Conservation (phyloP, 2,329 filamentous ascomycete species). For the Fusarium mangiferae region DNA sequence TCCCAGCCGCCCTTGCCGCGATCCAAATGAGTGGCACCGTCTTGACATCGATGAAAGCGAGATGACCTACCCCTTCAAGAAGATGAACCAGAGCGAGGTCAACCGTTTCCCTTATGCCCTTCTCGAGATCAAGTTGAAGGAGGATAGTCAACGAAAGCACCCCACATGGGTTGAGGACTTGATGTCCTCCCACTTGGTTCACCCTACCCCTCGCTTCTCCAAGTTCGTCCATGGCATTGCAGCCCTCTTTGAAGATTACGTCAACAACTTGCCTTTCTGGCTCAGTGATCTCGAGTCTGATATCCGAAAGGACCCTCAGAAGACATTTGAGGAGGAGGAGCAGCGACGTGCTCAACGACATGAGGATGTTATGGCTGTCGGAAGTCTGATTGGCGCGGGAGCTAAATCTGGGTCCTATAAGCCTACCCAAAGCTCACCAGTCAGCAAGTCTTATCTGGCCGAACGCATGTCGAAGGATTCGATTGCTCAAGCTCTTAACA, state of each 20-base stretch:
- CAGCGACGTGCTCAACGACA: slow-evolving; percentile 82
- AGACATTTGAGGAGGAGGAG: slow-evolving; percentile 91
- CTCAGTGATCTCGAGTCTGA: slow-evolving; percentile 90
- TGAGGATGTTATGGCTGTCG: slow-evolving; percentile 89
- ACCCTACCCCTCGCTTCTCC: slow-evolving; percentile 89
- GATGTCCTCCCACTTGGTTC: slow-evolving; percentile 91
- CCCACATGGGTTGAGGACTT: slow-evolving; percentile 91
- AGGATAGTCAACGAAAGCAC: slow-evolving; percentile 72
- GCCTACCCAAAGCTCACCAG: slow-evolving; percentile 71
- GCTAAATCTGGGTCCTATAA: slow-evolving; percentile 64
- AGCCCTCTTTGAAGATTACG: slow-evolving; percentile 91
- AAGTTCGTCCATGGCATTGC: slow-evolving; percentile 97
- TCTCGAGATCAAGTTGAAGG: slow-evolving; percentile 90
- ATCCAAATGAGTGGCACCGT: slow-evolving; percentile 90
- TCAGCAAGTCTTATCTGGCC: slow-evolving; percentile 72
- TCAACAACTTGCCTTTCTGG: slow-evolving; percentile 98
- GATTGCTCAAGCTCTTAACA: slow-evolving; percentile 44
- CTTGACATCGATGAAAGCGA: slow-evolving; percentile 84
- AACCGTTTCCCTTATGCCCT: slow-evolving; percentile 90
- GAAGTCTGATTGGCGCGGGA: slow-evolving; percentile 82
- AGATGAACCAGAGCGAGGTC: slow-evolving; percentile 90
- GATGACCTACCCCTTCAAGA: slow-evolving; percentile 88
- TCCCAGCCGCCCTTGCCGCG: slow-evolving; percentile 83
- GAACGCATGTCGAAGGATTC: slow-evolving; percentile 61
- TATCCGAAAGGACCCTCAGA: slow-evolving; percentile 91